phyloP scores from a whole-genome alignment of 768 basidiomycete species.

The Boletellus ananiceps region DNA sequence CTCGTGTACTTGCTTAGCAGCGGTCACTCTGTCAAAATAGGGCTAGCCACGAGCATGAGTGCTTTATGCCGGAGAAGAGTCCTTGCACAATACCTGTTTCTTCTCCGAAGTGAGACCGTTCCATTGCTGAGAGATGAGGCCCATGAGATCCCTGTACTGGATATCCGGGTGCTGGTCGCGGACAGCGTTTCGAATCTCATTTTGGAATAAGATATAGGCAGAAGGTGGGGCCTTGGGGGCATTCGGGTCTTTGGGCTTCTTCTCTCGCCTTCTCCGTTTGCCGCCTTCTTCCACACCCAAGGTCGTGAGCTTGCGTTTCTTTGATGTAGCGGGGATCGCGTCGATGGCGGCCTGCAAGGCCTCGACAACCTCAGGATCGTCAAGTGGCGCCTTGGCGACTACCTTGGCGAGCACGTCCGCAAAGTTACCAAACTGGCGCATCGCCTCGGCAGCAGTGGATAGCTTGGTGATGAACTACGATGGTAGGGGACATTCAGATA shows the following conservation, averaged over 20 bases:
- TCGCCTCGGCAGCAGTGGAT: constrained; percentile 50
- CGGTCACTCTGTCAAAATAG: constrained; percentile 40
- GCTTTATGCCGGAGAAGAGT: background rate
- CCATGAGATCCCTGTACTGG: constrained; percentile 67
- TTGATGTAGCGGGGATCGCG: constrained; percentile 31
- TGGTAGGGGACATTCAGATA: constrained; percentile 22
- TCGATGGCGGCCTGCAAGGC: constrained; percentile 27
- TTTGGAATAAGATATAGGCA: constrained; percentile 93
- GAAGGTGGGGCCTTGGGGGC: constrained; percentile 92
- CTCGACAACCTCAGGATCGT: constrained; percentile 28
- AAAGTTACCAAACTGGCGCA: constrained; percentile 58
- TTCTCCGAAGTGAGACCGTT: constrained; percentile 56
- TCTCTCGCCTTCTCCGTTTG: constrained; percentile 37
- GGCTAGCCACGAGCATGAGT: constrained; percentile 19
- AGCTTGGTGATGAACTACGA: constrained; percentile 54
- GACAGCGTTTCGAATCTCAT: constrained; percentile 74
- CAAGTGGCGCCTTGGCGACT: constrained; percentile 37
- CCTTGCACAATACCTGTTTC: constrained; percentile 60
- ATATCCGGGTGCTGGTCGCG: constrained; percentile 61
- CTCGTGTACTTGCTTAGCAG: constrained; percentile 62
- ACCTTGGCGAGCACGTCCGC: constrained; percentile 57
- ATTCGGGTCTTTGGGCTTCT: constrained; percentile 80
- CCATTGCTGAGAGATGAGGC: constrained; percentile 74
- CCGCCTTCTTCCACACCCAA: constrained; percentile 36
- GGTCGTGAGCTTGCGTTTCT: constrained; percentile 49